These are phyloP conservation scores for Hypomontagnella monticulosa DNA, from an alignment of 495 filamentous ascomycete genomes.

Conservation along the genomic window DNA sequence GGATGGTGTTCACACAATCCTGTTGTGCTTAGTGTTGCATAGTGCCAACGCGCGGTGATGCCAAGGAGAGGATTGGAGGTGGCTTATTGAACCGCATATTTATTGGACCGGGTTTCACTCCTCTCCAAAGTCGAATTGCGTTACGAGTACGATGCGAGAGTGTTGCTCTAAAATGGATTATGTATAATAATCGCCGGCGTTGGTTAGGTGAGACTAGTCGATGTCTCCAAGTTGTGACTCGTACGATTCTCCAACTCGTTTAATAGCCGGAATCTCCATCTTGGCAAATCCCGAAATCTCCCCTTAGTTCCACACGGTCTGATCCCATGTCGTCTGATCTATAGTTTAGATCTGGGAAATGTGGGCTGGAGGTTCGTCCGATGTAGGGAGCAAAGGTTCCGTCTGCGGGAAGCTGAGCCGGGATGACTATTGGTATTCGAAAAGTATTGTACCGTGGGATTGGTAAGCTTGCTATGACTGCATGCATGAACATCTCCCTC, in stretches of 20 bases:
- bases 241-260: slow-evolving; percentile 33
- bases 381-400: slow-evolving; percentile 4
- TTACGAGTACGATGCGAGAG: not conserved
- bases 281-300: slow-evolving; percentile 28
- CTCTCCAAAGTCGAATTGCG: slow-evolving; percentile 4
- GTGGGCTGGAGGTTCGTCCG: slow-evolving; percentile 21
- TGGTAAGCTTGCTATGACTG: slow-evolving; percentile 32
- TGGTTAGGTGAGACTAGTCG: slow-evolving; percentile 10
- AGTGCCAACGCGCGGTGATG: slow-evolving; percentile 22
- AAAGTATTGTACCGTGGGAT: slow-evolving; percentile 29
- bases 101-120: slow-evolving; percentile 8
- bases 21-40: slow-evolving; percentile 14
- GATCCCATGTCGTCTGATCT: slow-evolving; percentile 22
- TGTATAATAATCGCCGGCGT: slow-evolving; percentile 6
- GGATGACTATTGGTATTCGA: slow-evolving; percentile 12
- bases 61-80: slow-evolving; percentile 21
- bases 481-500: slow-evolving; percentile 31
- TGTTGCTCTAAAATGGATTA: not conserved
- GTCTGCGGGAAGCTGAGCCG: slow-evolving; percentile 4
- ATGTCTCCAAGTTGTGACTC: slow-evolving; percentile 20
- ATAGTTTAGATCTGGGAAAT: slow-evolving; percentile 12
- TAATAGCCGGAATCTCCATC: slow-evolving; percentile 24
- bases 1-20: not conserved
- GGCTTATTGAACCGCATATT: slow-evolving; percentile 19
- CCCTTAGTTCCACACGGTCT: slow-evolving; percentile 11